phyloP scores from a whole-genome alignment of 305 asterid genomes.

The Fraxinus floribunda region DNA sequence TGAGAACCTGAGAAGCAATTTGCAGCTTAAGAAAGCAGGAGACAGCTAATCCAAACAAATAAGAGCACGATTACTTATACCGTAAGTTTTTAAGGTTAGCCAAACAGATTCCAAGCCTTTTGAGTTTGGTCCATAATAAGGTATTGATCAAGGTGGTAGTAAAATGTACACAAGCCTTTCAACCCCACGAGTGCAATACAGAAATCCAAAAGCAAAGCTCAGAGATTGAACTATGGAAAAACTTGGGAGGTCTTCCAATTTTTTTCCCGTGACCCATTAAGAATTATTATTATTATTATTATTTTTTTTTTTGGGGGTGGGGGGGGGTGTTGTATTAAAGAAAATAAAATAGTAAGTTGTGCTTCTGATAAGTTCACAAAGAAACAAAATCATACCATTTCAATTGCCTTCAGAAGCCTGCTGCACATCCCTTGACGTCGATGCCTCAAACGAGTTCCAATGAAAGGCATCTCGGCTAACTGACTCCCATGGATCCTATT shows the following conservation, averaged over 20 bases:
- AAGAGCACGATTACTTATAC: not conserved
- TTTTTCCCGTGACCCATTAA: not conserved
- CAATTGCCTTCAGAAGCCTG: constrained; percentile 65
- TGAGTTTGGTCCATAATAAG: too few relatives aligned
- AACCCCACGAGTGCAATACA: not conserved
- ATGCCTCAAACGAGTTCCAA: constrained; percentile 66
- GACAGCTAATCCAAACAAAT: not conserved
- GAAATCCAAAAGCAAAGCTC: not conserved
- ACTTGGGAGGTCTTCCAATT: not conserved
- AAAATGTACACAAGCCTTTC: not conserved
- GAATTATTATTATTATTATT: too few relatives aligned
- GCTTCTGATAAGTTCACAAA: not conserved
- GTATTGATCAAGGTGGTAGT: not conserved
- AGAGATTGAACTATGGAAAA: not conserved
- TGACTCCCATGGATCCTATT: constrained; percentile 71
- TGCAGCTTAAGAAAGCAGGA: not conserved
- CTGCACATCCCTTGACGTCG: constrained; percentile 90
- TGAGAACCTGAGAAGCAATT: constrained; percentile 55
- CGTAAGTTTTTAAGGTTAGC: not conserved
- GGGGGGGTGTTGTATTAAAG: not conserved
- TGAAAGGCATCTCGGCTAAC: constrained; percentile 90
- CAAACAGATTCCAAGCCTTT: not conserved
- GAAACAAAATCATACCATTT: constrained; percentile 47
- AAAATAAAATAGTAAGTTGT: not conserved
- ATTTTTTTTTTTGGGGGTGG: not conserved